Percentiles rank a stretch among this genome's conserved stretches.
phyloP scores from a whole-genome alignment of 768 basidiomycete species.

The Leucosporidium yakuticum region DNA sequence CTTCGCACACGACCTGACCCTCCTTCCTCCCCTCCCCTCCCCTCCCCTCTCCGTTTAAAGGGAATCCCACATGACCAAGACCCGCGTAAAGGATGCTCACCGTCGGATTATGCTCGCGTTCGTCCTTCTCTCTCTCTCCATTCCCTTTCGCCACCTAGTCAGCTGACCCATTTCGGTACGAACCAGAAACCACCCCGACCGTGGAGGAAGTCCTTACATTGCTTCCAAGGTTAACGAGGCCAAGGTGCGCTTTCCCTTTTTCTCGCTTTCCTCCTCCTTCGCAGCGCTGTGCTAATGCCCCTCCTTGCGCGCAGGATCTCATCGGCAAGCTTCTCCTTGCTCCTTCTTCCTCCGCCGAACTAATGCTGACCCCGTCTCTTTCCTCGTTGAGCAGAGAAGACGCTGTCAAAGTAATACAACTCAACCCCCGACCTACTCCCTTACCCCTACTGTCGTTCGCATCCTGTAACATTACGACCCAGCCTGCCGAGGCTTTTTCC shows the following conservation, averaged over 20 bases:
- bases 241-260: slow-evolving; percentile 51
- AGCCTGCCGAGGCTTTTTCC: too few relatives aligned
- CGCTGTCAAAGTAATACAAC: slow-evolving; percentile 28
- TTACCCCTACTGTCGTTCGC: too few relatives aligned
- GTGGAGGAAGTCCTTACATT: slow-evolving; percentile 95
- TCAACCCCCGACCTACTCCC: not conserved
- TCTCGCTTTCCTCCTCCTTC: slow-evolving; percentile 39
- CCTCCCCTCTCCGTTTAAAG: slow-evolving; percentile 51
- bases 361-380: not conserved
- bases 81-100: slow-evolving; percentile 85
- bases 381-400: slow-evolving; percentile 22
- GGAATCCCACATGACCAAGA: slow-evolving; percentile 71
- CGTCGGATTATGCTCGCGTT: slow-evolving; percentile 86
- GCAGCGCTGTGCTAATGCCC: not conserved
- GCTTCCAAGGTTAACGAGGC: slow-evolving; percentile 99
- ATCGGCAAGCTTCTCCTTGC: slow-evolving; percentile 13
- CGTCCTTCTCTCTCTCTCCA: not conserved
- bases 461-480: too few relatives aligned
- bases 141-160: not conserved
- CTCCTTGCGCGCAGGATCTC: slow-evolving; percentile 17
- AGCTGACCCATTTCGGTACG: not conserved
- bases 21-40: too few relatives aligned
- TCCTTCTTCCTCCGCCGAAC: not conserved
- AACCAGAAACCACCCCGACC: slow-evolving; percentile 79
- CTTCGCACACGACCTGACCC: too few relatives aligned